phyloP scores from a whole-genome alignment of 2,329 filamentous ascomycete genomes.

The Epichloe gansuensis region DNA sequence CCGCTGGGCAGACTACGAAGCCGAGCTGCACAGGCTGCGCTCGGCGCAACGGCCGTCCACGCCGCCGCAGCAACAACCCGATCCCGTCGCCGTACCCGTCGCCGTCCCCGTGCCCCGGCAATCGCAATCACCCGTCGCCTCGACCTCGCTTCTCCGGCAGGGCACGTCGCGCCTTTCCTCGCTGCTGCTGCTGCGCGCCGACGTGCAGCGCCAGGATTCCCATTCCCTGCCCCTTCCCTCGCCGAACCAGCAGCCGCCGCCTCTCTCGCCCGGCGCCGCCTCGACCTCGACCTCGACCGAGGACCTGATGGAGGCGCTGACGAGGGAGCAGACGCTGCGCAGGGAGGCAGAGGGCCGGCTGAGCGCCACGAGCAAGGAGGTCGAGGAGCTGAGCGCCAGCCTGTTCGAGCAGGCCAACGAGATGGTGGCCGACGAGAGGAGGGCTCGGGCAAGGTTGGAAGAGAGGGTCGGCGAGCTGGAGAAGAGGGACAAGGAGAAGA shows the following conservation, averaged over 20 bases:
- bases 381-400: conserved; percentile 65
- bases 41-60: conserved; percentile 17
- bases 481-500: conserved; percentile 57
- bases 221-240: neutral
- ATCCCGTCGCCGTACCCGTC: neutral
- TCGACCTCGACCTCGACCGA: conserved; percentile 22
- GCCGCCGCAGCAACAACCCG: neutral
- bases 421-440: conserved; percentile 70
- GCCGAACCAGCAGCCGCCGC: neutral
- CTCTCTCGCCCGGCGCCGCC: conserved; percentile 6
- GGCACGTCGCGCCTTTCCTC: conserved; percentile 33
- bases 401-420: conserved; percentile 78
- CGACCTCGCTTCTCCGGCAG: conserved; percentile 34
- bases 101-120: neutral
- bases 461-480: conserved; percentile 58
- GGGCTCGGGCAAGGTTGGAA: conserved; percentile 58
- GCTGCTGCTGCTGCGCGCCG: conserved; percentile 21
- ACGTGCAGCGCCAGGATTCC: conserved; percentile 2
- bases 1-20: conserved; percentile 68
- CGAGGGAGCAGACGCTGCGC: conserved; percentile 54
- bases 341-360: conserved; percentile 57
- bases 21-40: conserved; percentile 54
- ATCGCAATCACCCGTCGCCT: conserved; percentile 13
- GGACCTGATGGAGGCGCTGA: conserved; percentile 51
- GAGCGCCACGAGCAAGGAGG: conserved; percentile 54